Evolutionary conservation across 176 grass and related monocot species (phyloP).

Genomic region (Ampelocalamus luodianensis): DNA sequence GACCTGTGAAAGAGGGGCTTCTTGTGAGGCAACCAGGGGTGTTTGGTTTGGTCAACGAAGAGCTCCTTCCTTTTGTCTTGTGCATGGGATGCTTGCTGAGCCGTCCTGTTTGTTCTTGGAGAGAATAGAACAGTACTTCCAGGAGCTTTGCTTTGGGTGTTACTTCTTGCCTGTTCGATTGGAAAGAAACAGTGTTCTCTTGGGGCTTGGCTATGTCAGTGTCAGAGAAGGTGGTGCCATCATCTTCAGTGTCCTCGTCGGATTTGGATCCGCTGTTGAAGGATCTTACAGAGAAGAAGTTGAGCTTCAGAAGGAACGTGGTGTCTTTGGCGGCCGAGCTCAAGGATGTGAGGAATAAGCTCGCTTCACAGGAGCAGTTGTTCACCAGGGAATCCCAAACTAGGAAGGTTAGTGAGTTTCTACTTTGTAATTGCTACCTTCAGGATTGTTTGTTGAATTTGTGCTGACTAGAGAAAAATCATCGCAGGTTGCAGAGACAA

Average conservation of each 20-base stretch:
- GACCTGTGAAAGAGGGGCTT: constrained; percentile 23
- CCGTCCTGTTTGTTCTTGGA: neutral
- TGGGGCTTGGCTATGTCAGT: constrained; percentile 49
- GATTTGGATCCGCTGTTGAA: constrained; percentile 79
- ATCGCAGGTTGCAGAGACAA: constrained; percentile 65
- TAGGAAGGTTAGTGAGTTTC: constrained; percentile 55
- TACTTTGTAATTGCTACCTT: neutral
- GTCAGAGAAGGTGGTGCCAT: constrained; percentile 18
- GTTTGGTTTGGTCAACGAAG: constrained; percentile 45
- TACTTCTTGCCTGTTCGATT: neutral
- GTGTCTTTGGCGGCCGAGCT: constrained; percentile 79
- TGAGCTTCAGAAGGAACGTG: constrained; percentile 86
- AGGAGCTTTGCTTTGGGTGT: neutral
- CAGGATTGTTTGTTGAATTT: neutral
- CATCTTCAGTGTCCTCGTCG: constrained; percentile 48
- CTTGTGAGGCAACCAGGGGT: constrained; percentile 26
- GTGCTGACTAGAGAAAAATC: neutral
- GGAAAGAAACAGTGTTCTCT: neutral
- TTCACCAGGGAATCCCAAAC: constrained; percentile 61
- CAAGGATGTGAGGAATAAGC: constrained; percentile 64
- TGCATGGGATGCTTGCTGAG: constrained; percentile 35
- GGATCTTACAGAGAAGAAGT: constrained; percentile 89
- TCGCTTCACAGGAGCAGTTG: constrained; percentile 67
- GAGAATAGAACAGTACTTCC: constrained; percentile 16
- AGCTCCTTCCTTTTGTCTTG: constrained; percentile 30